phyloP scores from a whole-genome alignment of 352 stramenopile species.

The Globisporangium uncinulatum region DNA sequence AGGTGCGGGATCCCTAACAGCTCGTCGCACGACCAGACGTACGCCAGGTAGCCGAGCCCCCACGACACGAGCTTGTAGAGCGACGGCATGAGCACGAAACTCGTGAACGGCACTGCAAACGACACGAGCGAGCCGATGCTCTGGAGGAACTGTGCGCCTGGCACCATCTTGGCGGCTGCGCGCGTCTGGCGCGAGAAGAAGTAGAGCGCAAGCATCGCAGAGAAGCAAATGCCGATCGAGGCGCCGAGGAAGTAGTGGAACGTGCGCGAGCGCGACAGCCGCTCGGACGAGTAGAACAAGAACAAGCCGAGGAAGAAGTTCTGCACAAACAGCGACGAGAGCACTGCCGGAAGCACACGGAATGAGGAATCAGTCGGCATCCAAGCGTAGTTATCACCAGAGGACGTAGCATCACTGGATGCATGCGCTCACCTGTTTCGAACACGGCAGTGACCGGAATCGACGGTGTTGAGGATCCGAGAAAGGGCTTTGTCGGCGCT shows the following conservation, averaged over 20 bases:
- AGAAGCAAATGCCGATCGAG: constrained; percentile 68
- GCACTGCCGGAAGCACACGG: constrained; percentile 21
- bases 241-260: constrained; percentile 81
- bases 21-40: constrained; percentile 66
- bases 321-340: constrained; percentile 65
- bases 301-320: constrained; percentile 70
- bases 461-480: constrained; percentile 35
- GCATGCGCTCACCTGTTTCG: constrained; percentile 50
- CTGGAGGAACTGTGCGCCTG: constrained; percentile 61
- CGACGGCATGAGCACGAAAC: constrained; percentile 72
- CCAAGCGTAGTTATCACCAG: background rate
- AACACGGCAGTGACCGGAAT: constrained; percentile 54
- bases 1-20: constrained; percentile 74
- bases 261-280: constrained; percentile 56
- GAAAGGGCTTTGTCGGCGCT: constrained; percentile 46
- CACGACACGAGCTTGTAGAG: constrained; percentile 61
- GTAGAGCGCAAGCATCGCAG: constrained; percentile 68
- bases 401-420: background rate
- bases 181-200: constrained; percentile 74
- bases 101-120: constrained; percentile 66
- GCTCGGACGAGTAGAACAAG: constrained; percentile 62
- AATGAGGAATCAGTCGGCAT: background rate
- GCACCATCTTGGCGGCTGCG: constrained; percentile 61
- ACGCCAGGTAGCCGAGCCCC: constrained; percentile 47
- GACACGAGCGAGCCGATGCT: constrained; percentile 62